Percentiles rank a stretch among this genome's conserved stretches.
Evolutionary conservation across 2,329 filamentous ascomycete genomes (phyloP).

Genomic region (Alternaria gansuensis): DNA sequence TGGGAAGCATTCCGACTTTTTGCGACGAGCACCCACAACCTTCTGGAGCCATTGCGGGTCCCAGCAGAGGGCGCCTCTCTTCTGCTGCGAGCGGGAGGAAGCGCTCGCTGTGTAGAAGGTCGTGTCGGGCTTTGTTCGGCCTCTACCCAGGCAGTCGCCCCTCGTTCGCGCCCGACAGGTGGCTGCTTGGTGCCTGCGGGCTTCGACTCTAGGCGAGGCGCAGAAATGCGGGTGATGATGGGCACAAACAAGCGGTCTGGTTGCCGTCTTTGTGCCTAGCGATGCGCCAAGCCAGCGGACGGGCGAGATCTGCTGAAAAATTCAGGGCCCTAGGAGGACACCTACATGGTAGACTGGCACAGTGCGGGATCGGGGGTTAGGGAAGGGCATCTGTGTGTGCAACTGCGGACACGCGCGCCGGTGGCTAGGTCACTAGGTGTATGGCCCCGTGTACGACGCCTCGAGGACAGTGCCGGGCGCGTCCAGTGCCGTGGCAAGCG

Average conservation of each 20-base stretch:
- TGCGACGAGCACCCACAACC: constrained; percentile 16
- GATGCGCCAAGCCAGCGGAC: constrained; percentile 34
- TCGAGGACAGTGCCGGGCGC: constrained; percentile 28
- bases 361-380: constrained; percentile 17
- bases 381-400: constrained; percentile 11
- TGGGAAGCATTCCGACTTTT: constrained; percentile 22
- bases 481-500: constrained; percentile 37
- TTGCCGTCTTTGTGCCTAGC: constrained; percentile 23
- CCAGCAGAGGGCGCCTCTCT: neutral
- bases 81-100: neutral
- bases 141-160: constrained; percentile 3
- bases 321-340: constrained; percentile 20
- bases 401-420: constrained; percentile 15
- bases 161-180: constrained; percentile 13
- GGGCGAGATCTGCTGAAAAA: constrained; percentile 34
- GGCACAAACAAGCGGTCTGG: constrained; percentile 46
- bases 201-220: constrained; percentile 26
- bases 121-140: neutral
- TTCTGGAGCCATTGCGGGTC: constrained; percentile 23
- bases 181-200: constrained; percentile 21
- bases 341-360: constrained; percentile 15
- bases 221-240: constrained; percentile 31
- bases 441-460: constrained; percentile 16
- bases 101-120: neutral
- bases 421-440: no score